A percentile compares a stretch with the other conserved stretches of the same genome.
Conservation (phyloP, 2,329 filamentous ascomycete species). For the Elsinoe batatas region DNA sequence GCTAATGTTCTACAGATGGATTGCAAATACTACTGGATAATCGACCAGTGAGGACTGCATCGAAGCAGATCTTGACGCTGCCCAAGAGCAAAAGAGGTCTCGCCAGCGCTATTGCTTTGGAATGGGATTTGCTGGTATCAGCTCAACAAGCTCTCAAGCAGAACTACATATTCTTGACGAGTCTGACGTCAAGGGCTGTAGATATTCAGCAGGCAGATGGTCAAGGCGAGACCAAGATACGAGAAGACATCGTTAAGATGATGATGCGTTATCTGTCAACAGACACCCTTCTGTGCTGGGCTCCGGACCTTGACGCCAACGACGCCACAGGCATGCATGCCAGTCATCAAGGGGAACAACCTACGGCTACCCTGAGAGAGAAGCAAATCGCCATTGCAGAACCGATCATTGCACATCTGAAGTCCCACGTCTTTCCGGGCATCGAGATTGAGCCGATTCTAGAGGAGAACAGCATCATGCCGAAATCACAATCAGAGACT, state of each 20-base stretch:
- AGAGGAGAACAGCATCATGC: constrained; percentile 67
- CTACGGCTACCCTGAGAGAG: constrained; percentile 49
- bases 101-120: constrained; percentile 74
- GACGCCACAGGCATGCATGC: constrained; percentile 34
- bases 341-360: constrained; percentile 30
- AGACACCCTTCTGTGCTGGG: constrained; percentile 89
- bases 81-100: constrained; percentile 70
- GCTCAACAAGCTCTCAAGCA: constrained; percentile 75
- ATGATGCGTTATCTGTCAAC: constrained; percentile 83
- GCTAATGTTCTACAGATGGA: constrained; percentile 32
- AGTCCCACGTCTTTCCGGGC: constrained; percentile 70
- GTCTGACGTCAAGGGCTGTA: constrained; percentile 69
- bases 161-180: constrained; percentile 84
- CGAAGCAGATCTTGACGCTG: constrained; percentile 61
- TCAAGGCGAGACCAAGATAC: constrained; percentile 41
- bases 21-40: constrained; percentile 64
- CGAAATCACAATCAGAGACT: constrained; percentile 58
- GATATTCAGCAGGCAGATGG: constrained; percentile 66
- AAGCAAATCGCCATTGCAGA: constrained; percentile 61
- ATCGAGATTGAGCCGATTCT: constrained; percentile 70
- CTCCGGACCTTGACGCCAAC: constrained; percentile 45
- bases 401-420: constrained; percentile 62
- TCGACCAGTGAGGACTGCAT: constrained; percentile 66
- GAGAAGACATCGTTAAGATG: constrained; percentile 54
- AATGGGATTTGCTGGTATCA: constrained; percentile 82